Evolutionary conservation across 495 filamentous ascomycete species (phyloP), one percentile per base, ranked within the genome.

Genomic region (Extremus antarcticus): DNA sequence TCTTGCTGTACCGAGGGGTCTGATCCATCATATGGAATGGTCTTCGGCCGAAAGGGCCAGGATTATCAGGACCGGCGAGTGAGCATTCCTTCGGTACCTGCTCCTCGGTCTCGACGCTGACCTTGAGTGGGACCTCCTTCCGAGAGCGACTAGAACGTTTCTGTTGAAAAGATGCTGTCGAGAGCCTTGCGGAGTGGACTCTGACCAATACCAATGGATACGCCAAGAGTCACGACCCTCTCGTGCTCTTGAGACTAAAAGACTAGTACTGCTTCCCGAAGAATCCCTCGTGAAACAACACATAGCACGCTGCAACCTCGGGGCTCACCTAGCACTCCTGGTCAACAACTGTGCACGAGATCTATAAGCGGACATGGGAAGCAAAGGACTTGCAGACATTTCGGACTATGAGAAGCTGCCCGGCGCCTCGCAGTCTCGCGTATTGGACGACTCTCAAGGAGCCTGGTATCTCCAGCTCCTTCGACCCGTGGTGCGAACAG

Each of bases 61-160:
- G 17, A n/a, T 45, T 7, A 45, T 45, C 19, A 56, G 40, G 38
- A 51, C 23, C 17, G 20, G 29, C 17, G 40, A 52, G 49, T 55
- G 40, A 65, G 59, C 24, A 50, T 57, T 70, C 20, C 46, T 70
- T 21, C 54, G 54, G 4, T 49, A 58, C 25, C 66, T 70, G n/a
- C 65, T 65, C 39, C 43, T 68, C 8, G 67, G 66, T 23, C 51
- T 67, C 25, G 58, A 67, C 43, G 56, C 49, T 46, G 67, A 70
- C 21, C 65, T 57, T 3, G 52, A 62, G 22, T 70, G 67, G 67
- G 65, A 70, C 25, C 25, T 10, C 11, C 58, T 68, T 19, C 64
- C 67, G 1, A 41, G 52, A 1, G 35, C 63, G 4, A 56, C 68
- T 43, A 57, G 68, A 35, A 16, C 45, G 3, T 39, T 66, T 4